Percentiles rank a stretch among this genome's conserved stretches.
Evolutionary conservation across 169 alveolate species (phyloP).

Genomic region (Babesia caballi): DNA sequence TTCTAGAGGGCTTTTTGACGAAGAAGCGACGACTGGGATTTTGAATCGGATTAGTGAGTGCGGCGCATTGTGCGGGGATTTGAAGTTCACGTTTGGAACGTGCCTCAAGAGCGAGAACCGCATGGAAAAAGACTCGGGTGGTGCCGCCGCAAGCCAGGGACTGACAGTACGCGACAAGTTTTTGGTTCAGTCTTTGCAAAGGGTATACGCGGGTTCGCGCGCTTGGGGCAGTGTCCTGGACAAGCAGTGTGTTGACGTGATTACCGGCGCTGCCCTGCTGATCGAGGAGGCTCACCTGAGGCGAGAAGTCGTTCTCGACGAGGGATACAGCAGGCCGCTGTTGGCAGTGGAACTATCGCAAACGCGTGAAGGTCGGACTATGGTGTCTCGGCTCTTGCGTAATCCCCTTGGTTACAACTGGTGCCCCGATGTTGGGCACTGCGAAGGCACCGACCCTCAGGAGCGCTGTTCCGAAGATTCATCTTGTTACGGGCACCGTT

Average conservation of each 20-base stretch:
- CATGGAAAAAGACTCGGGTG: background rate
- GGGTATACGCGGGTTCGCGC: too few relatives aligned
- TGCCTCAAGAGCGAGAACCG: background rate
- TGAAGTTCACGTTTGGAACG: background rate
- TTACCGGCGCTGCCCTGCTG: background rate
- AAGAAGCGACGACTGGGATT: background rate
- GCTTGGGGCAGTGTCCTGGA: background rate
- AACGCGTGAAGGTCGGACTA: background rate
- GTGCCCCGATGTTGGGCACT: background rate
- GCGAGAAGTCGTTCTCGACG: constrained; percentile 10
- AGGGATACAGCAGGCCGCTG: constrained; percentile 6
- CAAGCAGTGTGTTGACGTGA: background rate
- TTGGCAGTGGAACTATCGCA: constrained; percentile 2
- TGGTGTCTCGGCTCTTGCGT: background rate
- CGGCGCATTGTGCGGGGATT: background rate
- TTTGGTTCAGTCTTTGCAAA: too few relatives aligned
- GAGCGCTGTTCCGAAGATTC: too few relatives aligned
- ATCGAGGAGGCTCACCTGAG: background rate
- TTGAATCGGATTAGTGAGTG: background rate
- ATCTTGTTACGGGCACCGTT: too few relatives aligned
- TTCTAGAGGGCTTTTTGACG: background rate
- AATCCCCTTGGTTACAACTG: background rate
- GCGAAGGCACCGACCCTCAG: background rate
- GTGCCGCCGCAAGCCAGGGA: background rate
- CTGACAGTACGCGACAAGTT: background rate